A percentile compares a stretch with the other conserved stretches of the same genome.
Conservation (phyloP, 163 green algal genomes). For the Chloromonas sp. region DNA sequence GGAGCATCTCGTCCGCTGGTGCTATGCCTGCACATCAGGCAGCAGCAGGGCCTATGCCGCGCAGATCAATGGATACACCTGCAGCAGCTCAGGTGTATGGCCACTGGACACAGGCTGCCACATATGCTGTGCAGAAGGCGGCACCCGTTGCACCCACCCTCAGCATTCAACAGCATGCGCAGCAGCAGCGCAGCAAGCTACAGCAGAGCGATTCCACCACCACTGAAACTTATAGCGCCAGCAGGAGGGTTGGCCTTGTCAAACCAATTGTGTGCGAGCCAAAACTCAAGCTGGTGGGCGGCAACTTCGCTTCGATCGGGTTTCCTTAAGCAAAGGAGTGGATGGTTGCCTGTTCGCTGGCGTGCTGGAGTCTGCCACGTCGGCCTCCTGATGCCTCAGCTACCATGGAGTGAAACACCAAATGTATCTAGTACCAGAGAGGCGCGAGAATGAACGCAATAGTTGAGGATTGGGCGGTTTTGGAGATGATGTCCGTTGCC, state of each 20-base stretch:
- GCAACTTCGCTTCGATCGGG: neutral
- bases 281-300: neutral
- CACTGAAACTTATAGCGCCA: neutral
- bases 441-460: too few relatives aligned
- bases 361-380: too few relatives aligned
- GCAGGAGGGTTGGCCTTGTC: neutral
- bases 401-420: too few relatives aligned
- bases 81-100: neutral
- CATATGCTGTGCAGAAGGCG: neutral
- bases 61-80: neutral
- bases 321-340: neutral
- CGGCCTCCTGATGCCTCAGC: too few relatives aligned
- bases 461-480: too few relatives aligned
- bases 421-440: too few relatives aligned
- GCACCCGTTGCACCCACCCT: too few relatives aligned
- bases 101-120: neutral
- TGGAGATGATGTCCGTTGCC: too few relatives aligned
- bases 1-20: neutral
- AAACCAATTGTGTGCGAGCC: slow-evolving; percentile 6
- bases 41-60: neutral
- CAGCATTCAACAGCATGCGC: neutral
- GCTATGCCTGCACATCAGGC: neutral
- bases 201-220: neutral
- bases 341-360: too few relatives aligned
- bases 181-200: neutral